Conservation (phyloP, 345 rosid species). For the Aurinia saxatilis region DNA sequence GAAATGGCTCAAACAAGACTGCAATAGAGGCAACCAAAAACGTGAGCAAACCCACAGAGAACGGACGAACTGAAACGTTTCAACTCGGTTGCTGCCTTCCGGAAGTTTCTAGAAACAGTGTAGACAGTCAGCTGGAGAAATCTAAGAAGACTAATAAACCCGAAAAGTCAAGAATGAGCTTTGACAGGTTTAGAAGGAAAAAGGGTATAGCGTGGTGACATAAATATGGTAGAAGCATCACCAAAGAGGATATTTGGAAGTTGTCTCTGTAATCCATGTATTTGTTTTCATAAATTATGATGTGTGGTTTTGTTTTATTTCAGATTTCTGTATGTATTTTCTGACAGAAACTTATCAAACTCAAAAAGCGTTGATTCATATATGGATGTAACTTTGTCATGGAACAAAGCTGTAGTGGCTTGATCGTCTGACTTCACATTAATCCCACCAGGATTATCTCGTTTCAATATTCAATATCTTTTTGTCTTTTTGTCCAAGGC, state of each 20-base stretch:
- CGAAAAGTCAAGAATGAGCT: constrained; percentile 91
- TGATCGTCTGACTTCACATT: constrained; percentile 10
- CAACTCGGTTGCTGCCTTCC: constrained; percentile 59
- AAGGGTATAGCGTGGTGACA: constrained; percentile 72
- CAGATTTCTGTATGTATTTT: constrained; percentile 19
- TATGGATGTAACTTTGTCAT: background rate
- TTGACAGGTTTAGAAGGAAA: constrained; percentile 80
- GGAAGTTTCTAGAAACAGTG: constrained; percentile 85
- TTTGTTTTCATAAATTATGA: constrained; percentile 12
- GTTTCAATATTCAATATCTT: too few species aligned
- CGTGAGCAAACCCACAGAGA: constrained; percentile 45
- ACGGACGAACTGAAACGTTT: constrained; percentile 58
- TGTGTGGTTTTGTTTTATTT: background rate
- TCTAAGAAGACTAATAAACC: constrained; percentile 78
- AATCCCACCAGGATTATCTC: too few species aligned
- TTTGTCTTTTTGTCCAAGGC: too few species aligned
- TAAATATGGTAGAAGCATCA: background rate
- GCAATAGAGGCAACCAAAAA: constrained; percentile 32
- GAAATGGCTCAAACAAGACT: constrained; percentile 35
- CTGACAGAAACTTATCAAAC: constrained; percentile 20
- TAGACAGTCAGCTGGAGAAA: constrained; percentile 91
- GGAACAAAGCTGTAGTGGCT: background rate
- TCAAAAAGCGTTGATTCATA: constrained; percentile 4
- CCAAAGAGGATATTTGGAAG: constrained; percentile 5
- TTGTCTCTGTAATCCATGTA: constrained; percentile 4